Percentiles rank a stretch among this genome's conserved stretches.
Evolutionary conservation across 495 filamentous ascomycete species (phyloP).

Genomic region (Aspergillus coremiiformis): DNA sequence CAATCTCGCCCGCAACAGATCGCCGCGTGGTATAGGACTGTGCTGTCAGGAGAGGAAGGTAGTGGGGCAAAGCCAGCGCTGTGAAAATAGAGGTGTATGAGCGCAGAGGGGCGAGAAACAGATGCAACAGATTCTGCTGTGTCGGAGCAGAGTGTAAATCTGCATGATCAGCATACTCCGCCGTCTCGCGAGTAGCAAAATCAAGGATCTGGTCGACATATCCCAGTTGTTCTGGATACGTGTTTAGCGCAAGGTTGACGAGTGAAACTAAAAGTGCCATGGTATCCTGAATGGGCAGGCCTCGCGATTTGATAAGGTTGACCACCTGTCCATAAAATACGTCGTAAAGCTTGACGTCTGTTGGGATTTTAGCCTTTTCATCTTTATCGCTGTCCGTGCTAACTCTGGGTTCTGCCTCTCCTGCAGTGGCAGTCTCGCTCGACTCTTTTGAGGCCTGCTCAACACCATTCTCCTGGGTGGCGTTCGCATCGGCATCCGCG

Average conservation of each 20-base stretch:
- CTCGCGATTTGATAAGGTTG: constrained; percentile 81
- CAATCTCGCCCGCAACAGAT: constrained; percentile 82
- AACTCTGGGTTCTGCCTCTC: constrained; percentile 15
- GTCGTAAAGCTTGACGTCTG: constrained; percentile 86
- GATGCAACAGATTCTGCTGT: constrained; percentile 79
- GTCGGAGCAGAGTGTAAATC: constrained; percentile 83
- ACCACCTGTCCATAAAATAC: constrained; percentile 97
- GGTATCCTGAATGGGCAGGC: constrained; percentile 88
- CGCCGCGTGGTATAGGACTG: constrained; percentile 91
- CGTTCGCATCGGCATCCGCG: constrained; percentile 24
- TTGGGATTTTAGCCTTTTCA: constrained; percentile 59
- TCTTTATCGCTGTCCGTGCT: constrained; percentile 15
- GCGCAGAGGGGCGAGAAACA: constrained; percentile 82
- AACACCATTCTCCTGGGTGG: constrained; percentile 41
- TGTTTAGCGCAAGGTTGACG: constrained; percentile 86
- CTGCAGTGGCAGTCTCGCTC: constrained; percentile 19
- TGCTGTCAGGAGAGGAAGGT: constrained; percentile 78
- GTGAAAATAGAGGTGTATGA: constrained; percentile 91
- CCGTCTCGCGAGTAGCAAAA: constrained; percentile 81
- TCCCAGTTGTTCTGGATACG: constrained; percentile 86
- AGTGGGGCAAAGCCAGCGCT: constrained; percentile 81
- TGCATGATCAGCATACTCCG: constrained; percentile 84
- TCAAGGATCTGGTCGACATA: constrained; percentile 92
- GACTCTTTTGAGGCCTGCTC: constrained; percentile 28
- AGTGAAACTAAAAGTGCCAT: constrained; percentile 88